A percentile compares a stretch with the other conserved stretches of the same genome.
Conservation (phyloP, 2,329 filamentous ascomycete species). For the Stagonosporopsis cucurbitacearum region DNA sequence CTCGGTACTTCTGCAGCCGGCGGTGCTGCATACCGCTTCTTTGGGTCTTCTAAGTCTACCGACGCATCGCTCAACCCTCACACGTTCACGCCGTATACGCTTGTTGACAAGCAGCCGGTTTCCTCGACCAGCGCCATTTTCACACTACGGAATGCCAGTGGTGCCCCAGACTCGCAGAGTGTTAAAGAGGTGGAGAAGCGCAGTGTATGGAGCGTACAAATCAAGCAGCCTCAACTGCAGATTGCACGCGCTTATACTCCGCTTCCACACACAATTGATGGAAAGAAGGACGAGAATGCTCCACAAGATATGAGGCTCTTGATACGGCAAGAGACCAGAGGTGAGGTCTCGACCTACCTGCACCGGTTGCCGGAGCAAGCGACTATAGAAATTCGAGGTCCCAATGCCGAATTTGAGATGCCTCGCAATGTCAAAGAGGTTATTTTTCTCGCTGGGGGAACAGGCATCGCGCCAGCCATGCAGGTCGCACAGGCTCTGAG, state of each 20-base stretch:
- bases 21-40: constrained; percentile 45
- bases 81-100: constrained; percentile 70
- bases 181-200: constrained; percentile 58
- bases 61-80: constrained; percentile 59
- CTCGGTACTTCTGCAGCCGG: constrained; percentile 43
- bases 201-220: constrained; percentile 85
- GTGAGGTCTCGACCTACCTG: constrained; percentile 87
- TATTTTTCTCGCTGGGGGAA: constrained; percentile 89
- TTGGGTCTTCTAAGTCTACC: constrained; percentile 28
- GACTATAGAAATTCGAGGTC: constrained; percentile 77
- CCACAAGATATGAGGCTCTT: constrained; percentile 68
- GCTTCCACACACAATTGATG: constrained; percentile 65
- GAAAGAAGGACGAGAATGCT: constrained; percentile 33
- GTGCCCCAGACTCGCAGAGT: constrained; percentile 36
- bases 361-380: constrained; percentile 67
- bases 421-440: constrained; percentile 63
- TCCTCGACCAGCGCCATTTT: constrained; percentile 74
- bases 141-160: constrained; percentile 59
- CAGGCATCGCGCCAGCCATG: constrained; percentile 87
- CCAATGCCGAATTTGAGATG: constrained; percentile 71
- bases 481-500: constrained; percentile 74
- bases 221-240: constrained; percentile 93
- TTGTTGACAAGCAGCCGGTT: constrained; percentile 66
- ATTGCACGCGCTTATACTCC: constrained; percentile 93
- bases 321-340: constrained; percentile 77